Base-by-base conservation (phyloP, 306 rosid species). In the Medicago arabica region DNA sequence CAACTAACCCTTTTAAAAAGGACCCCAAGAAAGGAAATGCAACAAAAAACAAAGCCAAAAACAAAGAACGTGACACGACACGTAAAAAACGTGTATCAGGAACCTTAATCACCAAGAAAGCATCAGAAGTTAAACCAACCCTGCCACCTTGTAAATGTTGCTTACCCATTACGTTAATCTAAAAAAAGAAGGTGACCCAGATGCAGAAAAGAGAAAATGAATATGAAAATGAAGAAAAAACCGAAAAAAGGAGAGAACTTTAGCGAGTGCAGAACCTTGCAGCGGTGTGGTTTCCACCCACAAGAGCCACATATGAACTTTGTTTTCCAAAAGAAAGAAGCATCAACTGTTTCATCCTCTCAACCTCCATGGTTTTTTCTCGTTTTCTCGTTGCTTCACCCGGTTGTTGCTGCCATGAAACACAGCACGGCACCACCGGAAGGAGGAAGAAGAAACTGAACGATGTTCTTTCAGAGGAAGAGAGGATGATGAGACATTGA, bases 221-320 rank as follows among this genome's bases (percentile, higher is more conserved):
- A 38, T 9, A 15, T 9, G 3, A n/a, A 11, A 63, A 62, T 15
- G 46, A n/a, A 44, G 53, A 41, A 12, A 44, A 21, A 44, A 21
- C 13, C 4, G 16, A 4, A 25, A 67, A 67, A 67, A 67, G 57
- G 13, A 23, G 39, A 6, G 2, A 46, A 67, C 6, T 67, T 67
- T 46, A 67, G 40, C 72, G 57, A 67, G 58, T 14, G 38, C 40
- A 67, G 57, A 67, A 67, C 55, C 72, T 87, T 58, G 96, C 72
- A 54, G 96, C 87, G 38, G 96, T 87, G 85, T 92, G 97, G 77
- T 89, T 92, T 31, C 89, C 97, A 83, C 92, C 96, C 88, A 87
- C 84, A 73, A 92, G 92, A 50, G 92, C 84, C 5, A 81, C 79
- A 76, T 93, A 81, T 17, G 73, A 60, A 81, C 62, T 69, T 64